Evolutionary conservation across 2,329 filamentous ascomycete genomes (phyloP).

Genomic region (Botrytis sinoallii): DNA sequence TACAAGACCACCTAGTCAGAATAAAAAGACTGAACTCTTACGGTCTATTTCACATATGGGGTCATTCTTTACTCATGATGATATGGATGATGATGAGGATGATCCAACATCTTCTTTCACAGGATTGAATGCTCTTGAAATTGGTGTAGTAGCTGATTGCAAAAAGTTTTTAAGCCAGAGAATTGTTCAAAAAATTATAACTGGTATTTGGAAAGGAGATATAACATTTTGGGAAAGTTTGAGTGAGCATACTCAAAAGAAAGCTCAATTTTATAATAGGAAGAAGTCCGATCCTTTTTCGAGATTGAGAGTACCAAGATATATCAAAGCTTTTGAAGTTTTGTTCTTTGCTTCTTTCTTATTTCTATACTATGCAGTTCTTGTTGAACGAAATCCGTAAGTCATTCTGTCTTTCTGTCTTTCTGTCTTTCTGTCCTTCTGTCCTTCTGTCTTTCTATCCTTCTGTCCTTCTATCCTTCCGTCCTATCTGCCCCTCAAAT

Average conservation of each 20-base stretch:
- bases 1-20: slow-evolving; percentile 26
- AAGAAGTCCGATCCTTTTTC: slow-evolving; percentile 69
- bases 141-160: slow-evolving; percentile 75
- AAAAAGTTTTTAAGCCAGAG: slow-evolving; percentile 82
- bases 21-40: slow-evolving; percentile 36
- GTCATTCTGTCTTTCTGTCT: slow-evolving; percentile 9
- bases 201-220: slow-evolving; percentile 81
- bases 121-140: slow-evolving; percentile 81
- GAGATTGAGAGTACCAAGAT: slow-evolving; percentile 73
- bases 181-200: slow-evolving; percentile 78
- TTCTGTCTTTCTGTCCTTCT: not conserved
- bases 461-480: not conserved
- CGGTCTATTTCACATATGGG: slow-evolving; percentile 54
- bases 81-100: slow-evolving; percentile 48
- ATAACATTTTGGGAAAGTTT: slow-evolving; percentile 84
- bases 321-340: slow-evolving; percentile 81
- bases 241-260: slow-evolving; percentile 70
- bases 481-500: not conserved
- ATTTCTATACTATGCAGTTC: slow-evolving; percentile 79
- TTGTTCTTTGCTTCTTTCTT: slow-evolving; percentile 76
- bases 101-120: slow-evolving; percentile 71
- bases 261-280: slow-evolving; percentile 71
- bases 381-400: slow-evolving; percentile 66
- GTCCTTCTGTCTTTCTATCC: not conserved
- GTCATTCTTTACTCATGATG: slow-evolving; percentile 37